Conservation (phyloP, 495 filamentous ascomycete genomes). For the Penicillium robsamsonii region DNA sequence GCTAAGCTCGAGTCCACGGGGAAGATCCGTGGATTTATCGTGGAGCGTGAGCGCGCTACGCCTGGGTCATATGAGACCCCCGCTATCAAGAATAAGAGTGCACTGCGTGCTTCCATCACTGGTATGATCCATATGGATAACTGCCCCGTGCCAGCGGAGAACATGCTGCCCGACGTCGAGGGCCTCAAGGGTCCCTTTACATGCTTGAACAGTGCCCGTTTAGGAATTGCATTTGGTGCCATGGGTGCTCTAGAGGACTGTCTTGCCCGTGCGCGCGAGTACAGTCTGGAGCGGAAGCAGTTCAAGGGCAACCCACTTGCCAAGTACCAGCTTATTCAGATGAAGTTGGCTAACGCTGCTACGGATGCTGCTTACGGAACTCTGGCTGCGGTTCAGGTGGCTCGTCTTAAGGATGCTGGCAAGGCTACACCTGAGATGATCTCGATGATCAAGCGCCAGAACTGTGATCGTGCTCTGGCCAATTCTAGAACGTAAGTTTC, state of each 20-base stretch:
- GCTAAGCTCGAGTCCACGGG: constrained; percentile 86
- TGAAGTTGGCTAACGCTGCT: constrained; percentile 89
- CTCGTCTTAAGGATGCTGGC: constrained; percentile 87
- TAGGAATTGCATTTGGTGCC: constrained; percentile 89
- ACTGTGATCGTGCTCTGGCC: constrained; percentile 85
- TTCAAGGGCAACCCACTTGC: constrained; percentile 96
- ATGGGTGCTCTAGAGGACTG: constrained; percentile 95
- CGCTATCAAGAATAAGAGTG: constrained; percentile 91
- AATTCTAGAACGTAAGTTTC: constrained; percentile 67
- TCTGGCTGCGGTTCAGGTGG: constrained; percentile 83
- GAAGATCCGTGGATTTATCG: constrained; percentile 91
- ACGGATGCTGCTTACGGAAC: constrained; percentile 91
- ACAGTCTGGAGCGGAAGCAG: constrained; percentile 88
- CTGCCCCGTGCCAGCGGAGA: constrained; percentile 82
- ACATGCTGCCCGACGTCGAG: constrained; percentile 92
- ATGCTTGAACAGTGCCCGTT: constrained; percentile 88
- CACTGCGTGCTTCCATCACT: constrained; percentile 87
- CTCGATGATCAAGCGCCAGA: constrained; percentile 96
- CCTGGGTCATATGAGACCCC: constrained; percentile 90
- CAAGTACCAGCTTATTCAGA: constrained; percentile 97
- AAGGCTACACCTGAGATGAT: constrained; percentile 94
- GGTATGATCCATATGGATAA: constrained; percentile 97
- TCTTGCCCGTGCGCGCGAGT: constrained; percentile 73
- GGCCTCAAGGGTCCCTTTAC: constrained; percentile 87
- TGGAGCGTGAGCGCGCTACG: constrained; percentile 78